These are phyloP conservation scores for Fusarium sambucinum DNA, from an alignment of 2,329 filamentous ascomycete genomes.

Conservation along the genomic window DNA sequence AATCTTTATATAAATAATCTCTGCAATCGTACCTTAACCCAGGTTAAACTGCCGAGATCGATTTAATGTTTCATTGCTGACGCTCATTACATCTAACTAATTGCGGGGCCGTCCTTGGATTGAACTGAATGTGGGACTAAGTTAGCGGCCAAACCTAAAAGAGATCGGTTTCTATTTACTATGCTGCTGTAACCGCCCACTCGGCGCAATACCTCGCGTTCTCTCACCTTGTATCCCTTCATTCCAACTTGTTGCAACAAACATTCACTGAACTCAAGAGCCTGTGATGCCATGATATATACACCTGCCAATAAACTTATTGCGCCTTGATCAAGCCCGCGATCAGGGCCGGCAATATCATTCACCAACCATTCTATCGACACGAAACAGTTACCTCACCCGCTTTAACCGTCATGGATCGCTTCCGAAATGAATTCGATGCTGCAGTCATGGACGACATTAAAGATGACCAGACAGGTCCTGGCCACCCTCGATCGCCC, in stretches of 20 bases:
- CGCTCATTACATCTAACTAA: slow-evolving; percentile 1
- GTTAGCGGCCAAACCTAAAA: slow-evolving; percentile 36
- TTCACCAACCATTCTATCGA: slow-evolving; percentile 5
- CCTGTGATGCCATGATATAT: slow-evolving; percentile 38
- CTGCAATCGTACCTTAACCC: slow-evolving; percentile 6
- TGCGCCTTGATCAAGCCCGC: slow-evolving; percentile 39
- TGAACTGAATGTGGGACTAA: slow-evolving; percentile 30
- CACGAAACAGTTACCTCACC: neutral
- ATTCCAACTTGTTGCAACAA: slow-evolving; percentile 17
- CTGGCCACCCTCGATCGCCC: slow-evolving; percentile 54
- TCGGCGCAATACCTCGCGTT: slow-evolving; percentile 36
- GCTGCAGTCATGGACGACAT: slow-evolving; percentile 52
- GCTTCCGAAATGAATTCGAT: slow-evolving; percentile 45
- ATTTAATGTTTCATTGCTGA: slow-evolving; percentile 20
- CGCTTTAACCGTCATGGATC: slow-evolving; percentile 38
- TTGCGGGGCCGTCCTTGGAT: slow-evolving; percentile 28
- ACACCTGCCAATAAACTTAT: slow-evolving; percentile 12
- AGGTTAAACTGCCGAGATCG: slow-evolving; percentile 1
- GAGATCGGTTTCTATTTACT: slow-evolving; percentile 39
- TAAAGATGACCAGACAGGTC: slow-evolving; percentile 30
- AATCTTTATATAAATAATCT: neutral
- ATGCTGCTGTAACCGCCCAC: slow-evolving; percentile 27
- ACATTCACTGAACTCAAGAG: neutral
- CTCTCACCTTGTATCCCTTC: slow-evolving; percentile 31
- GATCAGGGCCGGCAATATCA: slow-evolving; percentile 33